phyloP scores from a whole-genome alignment of 352 stramenopile genomes.

The Phytopythium sindhum region DNA sequence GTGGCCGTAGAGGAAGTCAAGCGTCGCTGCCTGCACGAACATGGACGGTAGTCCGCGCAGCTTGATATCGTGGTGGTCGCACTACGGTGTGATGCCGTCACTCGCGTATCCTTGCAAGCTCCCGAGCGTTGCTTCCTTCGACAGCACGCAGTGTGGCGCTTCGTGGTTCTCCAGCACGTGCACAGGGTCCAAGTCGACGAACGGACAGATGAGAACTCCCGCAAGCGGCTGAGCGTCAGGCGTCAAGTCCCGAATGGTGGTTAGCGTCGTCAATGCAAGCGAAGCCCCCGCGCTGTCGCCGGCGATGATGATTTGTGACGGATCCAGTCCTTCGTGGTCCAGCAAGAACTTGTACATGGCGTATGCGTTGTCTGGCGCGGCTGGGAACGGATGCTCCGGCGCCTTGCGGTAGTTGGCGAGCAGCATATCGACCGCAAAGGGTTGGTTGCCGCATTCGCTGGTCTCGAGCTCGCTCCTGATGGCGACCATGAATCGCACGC shows the following conservation, averaged over 20 bases:
- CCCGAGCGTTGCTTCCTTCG: neutral
- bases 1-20: constrained; percentile 30
- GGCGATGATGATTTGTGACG: constrained; percentile 21
- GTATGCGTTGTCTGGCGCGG: constrained; percentile 16
- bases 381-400: constrained; percentile 22
- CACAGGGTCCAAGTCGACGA: constrained; percentile 9
- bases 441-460: neutral
- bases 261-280: constrained; percentile 17
- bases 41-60: constrained; percentile 28
- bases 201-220: constrained; percentile 15
- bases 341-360: constrained; percentile 24
- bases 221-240: constrained; percentile 11
- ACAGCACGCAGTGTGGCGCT: constrained; percentile 19
- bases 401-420: constrained; percentile 32
- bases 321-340: constrained; percentile 9
- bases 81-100: neutral
- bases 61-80: constrained; percentile 18
- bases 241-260: neutral
- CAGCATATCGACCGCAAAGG: constrained; percentile 15
- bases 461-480: constrained; percentile 14
- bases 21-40: constrained; percentile 28
- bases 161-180: neutral
- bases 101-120: constrained; percentile 7
- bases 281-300: constrained; percentile 26
- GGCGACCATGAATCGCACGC: constrained; percentile 6